Conservation (phyloP, 2,329 filamentous ascomycete genomes). For the Fusarium sp. region DNA sequence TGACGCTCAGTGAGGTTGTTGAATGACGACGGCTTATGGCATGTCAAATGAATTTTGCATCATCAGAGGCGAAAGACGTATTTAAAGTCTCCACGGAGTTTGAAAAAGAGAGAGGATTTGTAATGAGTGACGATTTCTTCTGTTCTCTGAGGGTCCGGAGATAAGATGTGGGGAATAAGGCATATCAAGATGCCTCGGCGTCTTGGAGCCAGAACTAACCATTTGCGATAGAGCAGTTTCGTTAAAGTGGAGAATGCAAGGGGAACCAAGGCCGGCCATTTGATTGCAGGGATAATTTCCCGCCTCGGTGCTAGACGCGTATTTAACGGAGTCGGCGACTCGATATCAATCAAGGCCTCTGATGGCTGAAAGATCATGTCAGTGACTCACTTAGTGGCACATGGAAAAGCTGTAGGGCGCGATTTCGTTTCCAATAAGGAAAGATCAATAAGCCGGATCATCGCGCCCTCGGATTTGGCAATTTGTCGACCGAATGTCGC, state of each 20-base stretch:
- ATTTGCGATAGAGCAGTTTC: neutral
- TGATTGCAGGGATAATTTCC: neutral
- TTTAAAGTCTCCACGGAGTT: slow-evolving; percentile 30
- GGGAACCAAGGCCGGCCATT: neutral
- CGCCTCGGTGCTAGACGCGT: neutral
- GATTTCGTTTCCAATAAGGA: no score
- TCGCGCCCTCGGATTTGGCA: no score
- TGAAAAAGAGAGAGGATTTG: slow-evolving; percentile 16
- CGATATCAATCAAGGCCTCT: no score
- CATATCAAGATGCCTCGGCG: slow-evolving; percentile 22
- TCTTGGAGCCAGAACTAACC: neutral
- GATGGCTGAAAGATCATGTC: no score
- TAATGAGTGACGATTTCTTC: slow-evolving; percentile 4
- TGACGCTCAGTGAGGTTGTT: neutral
- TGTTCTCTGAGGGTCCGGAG: slow-evolving; percentile 11
- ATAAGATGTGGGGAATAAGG: slow-evolving; percentile 28
- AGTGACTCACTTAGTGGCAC: no score
- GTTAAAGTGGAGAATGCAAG: neutral
- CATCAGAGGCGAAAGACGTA: slow-evolving; percentile 5
- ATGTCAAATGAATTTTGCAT: neutral
- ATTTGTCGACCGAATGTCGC: no score
- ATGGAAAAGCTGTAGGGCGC: no score
- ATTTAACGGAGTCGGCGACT: neutral
- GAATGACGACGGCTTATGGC: neutral
- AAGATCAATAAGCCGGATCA: no score